Base-by-base conservation (phyloP, 208 protist species). In the Trypanosoma theileri region DNA sequence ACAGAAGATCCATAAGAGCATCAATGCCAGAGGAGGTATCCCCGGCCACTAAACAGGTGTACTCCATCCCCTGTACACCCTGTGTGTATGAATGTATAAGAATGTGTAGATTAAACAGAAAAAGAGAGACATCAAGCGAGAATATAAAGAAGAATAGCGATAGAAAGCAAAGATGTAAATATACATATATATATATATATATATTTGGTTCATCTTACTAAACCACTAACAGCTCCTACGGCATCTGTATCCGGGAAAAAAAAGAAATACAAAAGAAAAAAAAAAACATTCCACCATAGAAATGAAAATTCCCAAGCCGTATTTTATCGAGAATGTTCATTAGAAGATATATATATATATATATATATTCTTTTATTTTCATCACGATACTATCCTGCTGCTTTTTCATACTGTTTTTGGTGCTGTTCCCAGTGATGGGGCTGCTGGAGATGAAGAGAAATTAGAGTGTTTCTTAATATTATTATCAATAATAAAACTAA, bases 21-120 rank as follows among this genome's bases (percentile, higher is more conserved):
- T 73, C 77, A 0, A 79, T 71, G 52, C 83, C 74, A 8, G 63
- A 66, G 21, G 79, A 70, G 17, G 77, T 44, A 61, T 85, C 80
- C 14, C 84, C 80, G 6, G 79, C 65, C 7, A 90, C 59, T 16
- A 85, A 54, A 64, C 81, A 87, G 13, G 60, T 73, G 24, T 85
- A 90, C 72, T 90, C 81, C 84, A 86, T 86, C 19, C n/a, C 16
- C 6, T 41, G n/a, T 54, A 56, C 1, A 31, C 17, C 63, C 24
- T 41, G 16, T n/a, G 26, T 35, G 59, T 45, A 48, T 48, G 11
- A n/a, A 48, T 48, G 40, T 62, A 50, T 50, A 22, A 62, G 10
- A 22, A 28, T 50, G 12, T 56, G 10, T 62, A 4, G 9, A 68
- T 35, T 35, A 45, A 55, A 55, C 28, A 35, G 4, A 35, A 35